Conservation (phyloP, 768 basidiomycete genomes). For the Amanita thiersii region DNA sequence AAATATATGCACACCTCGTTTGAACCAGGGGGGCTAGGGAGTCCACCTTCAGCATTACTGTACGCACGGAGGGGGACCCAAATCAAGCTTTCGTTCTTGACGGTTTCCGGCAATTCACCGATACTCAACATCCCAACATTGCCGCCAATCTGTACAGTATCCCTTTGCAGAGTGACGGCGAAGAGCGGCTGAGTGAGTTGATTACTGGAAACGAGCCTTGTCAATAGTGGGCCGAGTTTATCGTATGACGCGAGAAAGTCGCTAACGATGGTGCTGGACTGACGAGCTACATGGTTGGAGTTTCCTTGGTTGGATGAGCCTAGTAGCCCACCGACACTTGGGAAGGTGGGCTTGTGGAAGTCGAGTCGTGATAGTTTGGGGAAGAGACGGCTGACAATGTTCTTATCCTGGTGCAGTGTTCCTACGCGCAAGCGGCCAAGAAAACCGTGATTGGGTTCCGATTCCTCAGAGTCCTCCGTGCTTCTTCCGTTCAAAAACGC, state of each 20-base stretch:
- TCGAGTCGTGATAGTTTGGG: conserved; percentile 17
- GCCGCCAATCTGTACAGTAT: conserved; percentile 59
- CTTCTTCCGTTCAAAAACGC: neutral
- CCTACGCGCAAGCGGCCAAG: too few species aligned
- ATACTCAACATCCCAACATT: conserved; percentile 59
- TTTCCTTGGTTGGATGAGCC: neutral
- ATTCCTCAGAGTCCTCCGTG: too few species aligned
- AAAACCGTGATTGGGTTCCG: too few species aligned
- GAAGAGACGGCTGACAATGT: conserved; percentile 14
- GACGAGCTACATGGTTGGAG: conserved; percentile 14
- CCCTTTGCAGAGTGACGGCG: conserved; percentile 58
- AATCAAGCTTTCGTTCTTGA: conserved; percentile 41
- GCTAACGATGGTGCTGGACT: conserved; percentile 12
- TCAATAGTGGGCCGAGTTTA: conserved; percentile 35
- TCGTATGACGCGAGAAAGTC: conserved; percentile 29
- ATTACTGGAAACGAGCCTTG: conserved; percentile 32
- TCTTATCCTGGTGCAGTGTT: too few species aligned
- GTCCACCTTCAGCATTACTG: conserved; percentile 38
- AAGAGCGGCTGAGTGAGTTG: conserved; percentile 38
- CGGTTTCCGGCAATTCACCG: conserved; percentile 50
- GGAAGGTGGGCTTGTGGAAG: conserved; percentile 7
- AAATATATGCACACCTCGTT: conserved; percentile 41
- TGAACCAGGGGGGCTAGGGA: conserved; percentile 46
- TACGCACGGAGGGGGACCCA: conserved; percentile 64
- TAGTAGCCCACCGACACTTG: neutral